phyloP scores from a whole-genome alignment of 2,329 filamentous ascomycete species.

The Herpotrichia juniperi region DNA sequence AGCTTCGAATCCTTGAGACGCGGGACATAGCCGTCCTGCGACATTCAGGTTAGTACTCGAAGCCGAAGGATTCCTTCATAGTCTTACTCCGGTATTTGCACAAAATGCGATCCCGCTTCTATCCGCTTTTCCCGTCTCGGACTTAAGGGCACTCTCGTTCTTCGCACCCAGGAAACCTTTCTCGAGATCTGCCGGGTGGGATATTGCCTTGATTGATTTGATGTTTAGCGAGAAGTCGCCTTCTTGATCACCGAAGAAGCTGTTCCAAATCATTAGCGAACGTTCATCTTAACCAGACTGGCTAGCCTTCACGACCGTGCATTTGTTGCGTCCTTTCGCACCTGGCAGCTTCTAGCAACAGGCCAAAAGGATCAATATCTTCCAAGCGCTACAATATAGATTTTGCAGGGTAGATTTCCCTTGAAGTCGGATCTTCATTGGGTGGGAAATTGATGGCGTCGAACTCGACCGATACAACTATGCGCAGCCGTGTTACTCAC shows the following conservation, averaged over 20 bases:
- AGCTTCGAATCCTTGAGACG: background rate
- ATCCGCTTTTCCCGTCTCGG: background rate
- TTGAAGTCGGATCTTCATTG: no score
- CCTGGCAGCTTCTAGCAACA: no score
- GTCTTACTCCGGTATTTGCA: background rate
- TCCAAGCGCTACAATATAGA: no score
- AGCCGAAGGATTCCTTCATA: background rate
- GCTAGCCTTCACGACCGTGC: no score
- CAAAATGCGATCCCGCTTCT: background rate
- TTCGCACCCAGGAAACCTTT: conserved; percentile 22
- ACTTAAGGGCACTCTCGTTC: background rate
- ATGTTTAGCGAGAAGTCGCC: conserved; percentile 69
- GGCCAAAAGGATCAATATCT: no score
- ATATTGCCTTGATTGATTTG: conserved; percentile 59
- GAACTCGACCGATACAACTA: no score
- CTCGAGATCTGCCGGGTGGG: conserved; percentile 29
- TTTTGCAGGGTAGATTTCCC: no score
- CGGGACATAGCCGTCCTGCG: background rate
- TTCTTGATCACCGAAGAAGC: conserved; percentile 77
- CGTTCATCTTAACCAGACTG: no score
- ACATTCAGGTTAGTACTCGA: background rate
- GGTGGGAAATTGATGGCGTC: no score
- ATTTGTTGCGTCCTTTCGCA: no score
- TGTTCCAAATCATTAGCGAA: conserved; percentile 47
- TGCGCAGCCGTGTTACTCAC: conserved; percentile 51